Base-by-base conservation (phyloP, 2,329 filamentous ascomycete genomes). In the Rhinocladiella mackenziei region DNA sequence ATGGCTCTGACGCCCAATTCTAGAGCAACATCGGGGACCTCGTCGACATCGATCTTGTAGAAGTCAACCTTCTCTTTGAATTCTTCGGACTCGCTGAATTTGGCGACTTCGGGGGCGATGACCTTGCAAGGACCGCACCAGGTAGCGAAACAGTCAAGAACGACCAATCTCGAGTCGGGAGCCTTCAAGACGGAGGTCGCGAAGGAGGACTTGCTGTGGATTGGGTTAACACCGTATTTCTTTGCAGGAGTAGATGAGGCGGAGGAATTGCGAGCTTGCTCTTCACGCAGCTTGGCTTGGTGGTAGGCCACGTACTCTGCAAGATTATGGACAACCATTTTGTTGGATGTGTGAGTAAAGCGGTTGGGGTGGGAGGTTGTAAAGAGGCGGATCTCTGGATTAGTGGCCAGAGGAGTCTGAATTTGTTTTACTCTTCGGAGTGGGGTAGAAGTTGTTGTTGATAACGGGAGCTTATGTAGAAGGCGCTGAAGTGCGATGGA, bases 81-180 rank as follows among this genome's bases (percentile, higher is more conserved):
- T 31, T 82, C 65, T 60, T 54, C 78, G 63, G 68, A 83, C 76
- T 82, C 75, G 58, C 75, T 76, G 51, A 56, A 49, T 33, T 53
- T 49, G 36, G 41, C 49, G 45, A 95, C 72, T 51, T 81, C 68
- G 48, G 89, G 91, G 13, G 88, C 80, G 60, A 96, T 92, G 59
- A 82, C 77, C 75, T 89, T 95, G 84, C 91, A 97, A 49, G 91
- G 91, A 49, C 88, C 89, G 74, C 91, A 97, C 89, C 89, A 96
- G 52, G 74, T 80, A 44, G 89, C 89, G 67, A 84, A 89, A 72
- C 81, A 89, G 73, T 97, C 91, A 60, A 97, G 72, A 50, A 96
- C 71, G 57, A 94, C 77, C 54, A 85, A 66, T 40, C 74, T 74
- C 60, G 80, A 68, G 53, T 62, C 65, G 18, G 56, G 39, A 43